Conservation (phyloP, 2,329 filamentous ascomycete genomes). For the Cordyceps tenuipes region DNA sequence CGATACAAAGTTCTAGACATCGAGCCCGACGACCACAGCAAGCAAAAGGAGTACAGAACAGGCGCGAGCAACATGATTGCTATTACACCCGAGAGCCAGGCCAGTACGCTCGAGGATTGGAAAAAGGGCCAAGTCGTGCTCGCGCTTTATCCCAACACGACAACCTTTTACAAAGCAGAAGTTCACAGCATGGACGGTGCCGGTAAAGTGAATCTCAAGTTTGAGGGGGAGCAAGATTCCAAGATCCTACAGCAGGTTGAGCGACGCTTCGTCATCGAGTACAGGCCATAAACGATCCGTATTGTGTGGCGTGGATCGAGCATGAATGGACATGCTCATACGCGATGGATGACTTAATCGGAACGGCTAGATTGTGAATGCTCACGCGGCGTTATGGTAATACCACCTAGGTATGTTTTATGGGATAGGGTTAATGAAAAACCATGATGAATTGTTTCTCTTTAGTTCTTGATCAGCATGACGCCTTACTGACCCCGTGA, state of each 20-base stretch:
- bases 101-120: conserved; percentile 47
- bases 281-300: conserved; percentile 32
- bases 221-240: conserved; percentile 69
- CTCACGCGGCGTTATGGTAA: neutral
- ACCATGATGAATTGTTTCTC: neutral
- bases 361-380: neutral
- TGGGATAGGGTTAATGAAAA: neutral
- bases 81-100: conserved; percentile 51
- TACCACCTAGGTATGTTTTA: neutral
- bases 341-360: neutral
- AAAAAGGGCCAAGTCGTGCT: conserved; percentile 64
- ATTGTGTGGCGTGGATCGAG: neutral
- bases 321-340: neutral
- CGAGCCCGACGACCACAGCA: conserved; percentile 62
- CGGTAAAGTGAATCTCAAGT: conserved; percentile 57
- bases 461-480: neutral
- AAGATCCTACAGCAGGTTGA: conserved; percentile 70
- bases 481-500: neutral
- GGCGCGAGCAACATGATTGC: conserved; percentile 69
- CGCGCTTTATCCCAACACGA: conserved; percentile 74
- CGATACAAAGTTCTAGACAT: conserved; percentile 75
- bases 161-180: conserved; percentile 77
- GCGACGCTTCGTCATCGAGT: conserved; percentile 68
- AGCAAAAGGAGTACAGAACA: conserved; percentile 61
- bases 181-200: conserved; percentile 60